A percentile compares a stretch with the other conserved stretches of the same genome.
Evolutionary conservation across 306 rosid species (phyloP).

Genomic region (Medicago lupulina): DNA sequence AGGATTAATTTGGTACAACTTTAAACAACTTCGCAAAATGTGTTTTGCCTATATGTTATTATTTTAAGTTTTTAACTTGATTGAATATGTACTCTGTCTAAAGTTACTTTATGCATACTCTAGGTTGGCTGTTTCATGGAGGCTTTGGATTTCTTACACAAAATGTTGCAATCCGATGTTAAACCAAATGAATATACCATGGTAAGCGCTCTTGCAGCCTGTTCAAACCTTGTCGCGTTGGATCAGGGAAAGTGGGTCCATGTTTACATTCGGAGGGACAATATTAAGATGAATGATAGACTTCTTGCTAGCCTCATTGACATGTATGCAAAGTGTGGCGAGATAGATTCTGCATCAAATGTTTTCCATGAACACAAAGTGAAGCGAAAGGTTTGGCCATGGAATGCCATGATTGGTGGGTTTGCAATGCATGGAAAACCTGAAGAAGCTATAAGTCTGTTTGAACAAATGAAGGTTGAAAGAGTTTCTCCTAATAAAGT

Average conservation of each 20-base stretch:
- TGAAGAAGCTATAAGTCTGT: conserved; percentile 54
- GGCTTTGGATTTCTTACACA: conserved; percentile 70
- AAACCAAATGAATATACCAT: conserved; percentile 72
- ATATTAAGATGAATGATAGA: conserved; percentile 60
- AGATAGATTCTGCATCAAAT: conserved; percentile 59
- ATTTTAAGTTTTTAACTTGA: not conserved
- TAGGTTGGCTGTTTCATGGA: conserved; percentile 59
- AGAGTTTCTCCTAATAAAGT: conserved; percentile 64
- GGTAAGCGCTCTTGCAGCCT: conserved; percentile 68
- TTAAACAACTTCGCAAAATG: too few relatives aligned
- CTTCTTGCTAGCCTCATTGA: conserved; percentile 63
- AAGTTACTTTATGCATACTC: conserved; percentile 31
- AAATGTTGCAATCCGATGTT: conserved; percentile 58
- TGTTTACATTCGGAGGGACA: conserved; percentile 57
- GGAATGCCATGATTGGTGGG: conserved; percentile 86
- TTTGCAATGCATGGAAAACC: conserved; percentile 77
- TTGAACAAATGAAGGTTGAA: conserved; percentile 63
- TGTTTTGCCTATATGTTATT: not conserved
- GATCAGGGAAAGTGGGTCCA: conserved; percentile 82
- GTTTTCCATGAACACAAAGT: conserved; percentile 47
- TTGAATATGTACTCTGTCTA: conserved; percentile 4
- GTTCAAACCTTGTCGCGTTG: conserved; percentile 73
- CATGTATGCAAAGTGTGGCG: conserved; percentile 78
- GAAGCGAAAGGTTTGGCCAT: conserved; percentile 64
- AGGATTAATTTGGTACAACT: too few relatives aligned